These are phyloP conservation scores for Colletotrichum sp. DNA, from an alignment of 2,329 filamentous ascomycete genomes.

Conservation along the genomic window DNA sequence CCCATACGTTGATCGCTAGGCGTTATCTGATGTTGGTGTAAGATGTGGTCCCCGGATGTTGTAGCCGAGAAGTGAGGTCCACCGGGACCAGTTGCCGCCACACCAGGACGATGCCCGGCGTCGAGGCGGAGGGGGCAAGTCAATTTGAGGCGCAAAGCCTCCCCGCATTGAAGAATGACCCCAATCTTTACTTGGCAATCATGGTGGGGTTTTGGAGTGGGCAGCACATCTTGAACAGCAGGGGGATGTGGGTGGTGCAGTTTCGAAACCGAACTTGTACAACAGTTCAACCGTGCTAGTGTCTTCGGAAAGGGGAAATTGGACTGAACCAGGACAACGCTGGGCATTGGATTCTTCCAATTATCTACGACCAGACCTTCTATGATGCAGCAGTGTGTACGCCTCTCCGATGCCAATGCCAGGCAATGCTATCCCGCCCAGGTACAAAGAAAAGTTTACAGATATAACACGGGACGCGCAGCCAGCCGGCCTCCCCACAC, in stretches of 20 bases:
- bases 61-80: neutral
- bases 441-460: neutral
- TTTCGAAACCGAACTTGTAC: neutral
- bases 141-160: neutral
- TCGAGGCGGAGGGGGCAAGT: neutral
- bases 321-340: neutral
- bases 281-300: neutral
- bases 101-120: neutral
- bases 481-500: neutral
- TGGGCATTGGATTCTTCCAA: neutral
- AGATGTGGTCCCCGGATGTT: neutral
- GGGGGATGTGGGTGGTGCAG: neutral
- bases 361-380: neutral
- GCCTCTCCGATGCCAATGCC: neutral
- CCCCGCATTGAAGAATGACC: neutral
- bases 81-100: neutral
- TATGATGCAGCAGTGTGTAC: slow-evolving; percentile 1
- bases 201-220: neutral
- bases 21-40: neutral
- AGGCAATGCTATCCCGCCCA: slow-evolving; percentile 4
- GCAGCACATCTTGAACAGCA: neutral
- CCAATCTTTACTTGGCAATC: neutral
- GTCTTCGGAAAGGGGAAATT: neutral
- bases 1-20: rapidly evolving
- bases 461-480: neutral